Percentiles rank a stretch among this genome's conserved stretches.
phyloP scores from a whole-genome alignment of 2,329 filamentous ascomycete species.

The Ophiostoma ulmi region DNA sequence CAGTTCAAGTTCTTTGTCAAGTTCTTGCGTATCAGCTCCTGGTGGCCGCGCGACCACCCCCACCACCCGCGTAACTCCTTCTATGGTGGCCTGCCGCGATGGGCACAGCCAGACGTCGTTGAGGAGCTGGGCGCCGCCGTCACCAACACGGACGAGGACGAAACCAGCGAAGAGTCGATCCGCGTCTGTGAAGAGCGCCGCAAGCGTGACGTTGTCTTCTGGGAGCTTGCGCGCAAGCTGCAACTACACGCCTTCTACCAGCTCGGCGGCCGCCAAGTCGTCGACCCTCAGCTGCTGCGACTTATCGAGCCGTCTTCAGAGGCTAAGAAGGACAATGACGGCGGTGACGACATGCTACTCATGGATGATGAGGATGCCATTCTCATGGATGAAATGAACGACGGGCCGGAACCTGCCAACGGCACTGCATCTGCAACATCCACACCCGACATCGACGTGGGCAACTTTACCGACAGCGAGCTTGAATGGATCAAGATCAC shows the following conservation, averaged over 20 bases:
- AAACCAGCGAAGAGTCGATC: conserved; percentile 63
- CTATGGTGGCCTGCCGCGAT: conserved; percentile 67
- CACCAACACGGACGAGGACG: conserved; percentile 64
- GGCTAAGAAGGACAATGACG: conserved; percentile 29
- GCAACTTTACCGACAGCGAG: conserved; percentile 40
- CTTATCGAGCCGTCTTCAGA: conserved; percentile 36
- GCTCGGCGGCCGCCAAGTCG: conserved; percentile 66
- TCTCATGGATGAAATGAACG: conserved; percentile 29
- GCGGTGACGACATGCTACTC: conserved; percentile 27
- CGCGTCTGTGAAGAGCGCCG: conserved; percentile 53
- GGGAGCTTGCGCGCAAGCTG: conserved; percentile 68
- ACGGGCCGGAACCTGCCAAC: conserved; percentile 36
- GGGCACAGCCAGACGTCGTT: conserved; percentile 71
- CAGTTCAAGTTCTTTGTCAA: conserved; percentile 94
- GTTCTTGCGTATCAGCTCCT: conserved; percentile 83
- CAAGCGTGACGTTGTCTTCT: conserved; percentile 70
- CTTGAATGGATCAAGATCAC: conserved; percentile 75
- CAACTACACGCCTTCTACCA: conserved; percentile 87
- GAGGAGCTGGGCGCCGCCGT: conserved; percentile 46
- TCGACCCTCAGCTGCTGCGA: conserved; percentile 51
- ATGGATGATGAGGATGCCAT: conserved; percentile 45
- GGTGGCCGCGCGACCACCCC: conserved; percentile 74
- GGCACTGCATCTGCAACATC: conserved; percentile 22
- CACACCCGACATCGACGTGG: conserved; percentile 39
- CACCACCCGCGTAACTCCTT: conserved; percentile 40